A percentile compares a stretch with the other conserved stretches of the same genome.
phyloP scores from a whole-genome alignment of 2,329 filamentous ascomycete species.

The Diaporthe amygdali region DNA sequence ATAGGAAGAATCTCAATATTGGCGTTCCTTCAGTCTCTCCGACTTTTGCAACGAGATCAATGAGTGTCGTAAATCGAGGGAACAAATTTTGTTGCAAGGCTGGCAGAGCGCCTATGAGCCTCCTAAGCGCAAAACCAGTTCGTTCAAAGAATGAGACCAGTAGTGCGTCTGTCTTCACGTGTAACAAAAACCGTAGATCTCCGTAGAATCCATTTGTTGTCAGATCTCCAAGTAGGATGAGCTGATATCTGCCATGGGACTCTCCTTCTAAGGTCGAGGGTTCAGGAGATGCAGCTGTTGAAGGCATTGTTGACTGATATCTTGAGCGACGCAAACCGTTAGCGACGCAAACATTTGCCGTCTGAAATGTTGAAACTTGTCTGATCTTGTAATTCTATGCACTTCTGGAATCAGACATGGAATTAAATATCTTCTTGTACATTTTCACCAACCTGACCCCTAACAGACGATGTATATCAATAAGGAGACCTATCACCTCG shows the following conservation, averaged over 20 bases:
- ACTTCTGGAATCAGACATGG: background rate
- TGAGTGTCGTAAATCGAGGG: background rate
- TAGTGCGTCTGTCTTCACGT: background rate
- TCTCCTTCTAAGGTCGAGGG: background rate
- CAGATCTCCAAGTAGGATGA: background rate
- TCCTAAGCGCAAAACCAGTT: background rate
- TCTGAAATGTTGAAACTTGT: background rate
- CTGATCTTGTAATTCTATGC: background rate
- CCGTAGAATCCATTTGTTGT: background rate
- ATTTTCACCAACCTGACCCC: background rate
- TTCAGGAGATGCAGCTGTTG: background rate
- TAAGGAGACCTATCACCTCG: background rate
- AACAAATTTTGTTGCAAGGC: background rate
- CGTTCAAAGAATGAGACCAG: conserved; percentile 3
- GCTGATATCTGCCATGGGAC: background rate
- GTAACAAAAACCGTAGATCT: background rate
- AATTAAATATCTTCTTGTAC: background rate
- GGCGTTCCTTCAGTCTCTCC: background rate
- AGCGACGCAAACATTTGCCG: background rate
- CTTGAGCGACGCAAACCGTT: background rate
- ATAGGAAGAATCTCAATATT: background rate
- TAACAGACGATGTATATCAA: background rate
- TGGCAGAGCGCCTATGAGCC: background rate
- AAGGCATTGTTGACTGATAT: background rate
- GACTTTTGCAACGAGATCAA: background rate